Conservation (phyloP, 306 rosid genomes). For the Gastrolobium villosum region DNA sequence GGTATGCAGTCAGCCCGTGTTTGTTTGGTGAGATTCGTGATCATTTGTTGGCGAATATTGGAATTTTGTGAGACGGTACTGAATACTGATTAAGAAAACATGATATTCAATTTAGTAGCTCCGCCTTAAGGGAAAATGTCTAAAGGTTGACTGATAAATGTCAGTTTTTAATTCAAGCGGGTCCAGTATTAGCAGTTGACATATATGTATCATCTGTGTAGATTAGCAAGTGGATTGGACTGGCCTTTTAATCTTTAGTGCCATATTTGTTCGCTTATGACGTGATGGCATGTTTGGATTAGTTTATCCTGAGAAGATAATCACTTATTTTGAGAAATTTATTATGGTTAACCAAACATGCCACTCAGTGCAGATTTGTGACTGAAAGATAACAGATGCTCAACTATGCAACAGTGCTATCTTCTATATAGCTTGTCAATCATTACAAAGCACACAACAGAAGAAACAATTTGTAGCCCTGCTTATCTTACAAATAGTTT, state of each 20-base stretch:
- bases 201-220: background rate
- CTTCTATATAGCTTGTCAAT: slow-evolving; percentile 12
- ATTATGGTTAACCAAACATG: no score
- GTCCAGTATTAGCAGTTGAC: background rate
- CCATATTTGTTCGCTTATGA: background rate
- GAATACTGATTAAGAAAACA: background rate
- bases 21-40: background rate
- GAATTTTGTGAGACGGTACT: background rate
- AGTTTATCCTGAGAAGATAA: no score
- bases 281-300: no score
- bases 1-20: background rate
- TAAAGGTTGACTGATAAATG: no score
- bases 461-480: slow-evolving; percentile 35
- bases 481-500: slow-evolving; percentile 26
- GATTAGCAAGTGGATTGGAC: background rate
- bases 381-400: slow-evolving; percentile 8
- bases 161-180: background rate
- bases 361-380: background rate
- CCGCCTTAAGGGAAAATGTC: background rate
- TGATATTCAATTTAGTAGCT: background rate
- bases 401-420: slow-evolving; percentile 23
- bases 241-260: background rate
- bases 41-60: background rate
- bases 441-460: slow-evolving; percentile 22
- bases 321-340: no score